Evolutionary conservation across 768 basidiomycete species (phyloP).

Genomic region (Epithele typhae): DNA sequence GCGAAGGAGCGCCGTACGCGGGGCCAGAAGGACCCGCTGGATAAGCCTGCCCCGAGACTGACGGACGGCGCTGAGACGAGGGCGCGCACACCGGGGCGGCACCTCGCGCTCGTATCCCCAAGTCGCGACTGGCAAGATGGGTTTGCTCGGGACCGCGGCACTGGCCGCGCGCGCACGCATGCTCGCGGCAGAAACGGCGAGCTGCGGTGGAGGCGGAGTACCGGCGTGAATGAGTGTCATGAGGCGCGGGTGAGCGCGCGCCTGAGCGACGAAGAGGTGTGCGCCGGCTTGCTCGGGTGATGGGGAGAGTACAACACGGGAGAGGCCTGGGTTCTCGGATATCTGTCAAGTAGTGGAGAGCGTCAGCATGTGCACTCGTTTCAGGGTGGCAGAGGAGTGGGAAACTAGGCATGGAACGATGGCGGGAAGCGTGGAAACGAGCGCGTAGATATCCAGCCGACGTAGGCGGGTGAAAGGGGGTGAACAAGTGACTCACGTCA

Average conservation of each 20-base stretch:
- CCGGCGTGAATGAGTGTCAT: conserved; percentile 51
- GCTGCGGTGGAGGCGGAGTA: conserved; percentile 30
- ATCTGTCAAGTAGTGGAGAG: conserved; percentile 11
- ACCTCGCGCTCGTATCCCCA: conserved; percentile 15
- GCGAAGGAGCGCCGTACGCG: no score
- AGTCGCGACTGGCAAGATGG: conserved; percentile 4
- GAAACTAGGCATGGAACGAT: neutral
- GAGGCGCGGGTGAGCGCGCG: conserved; percentile 36
- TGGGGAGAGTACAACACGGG: conserved; percentile 35
- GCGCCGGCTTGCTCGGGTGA: conserved; percentile 38
- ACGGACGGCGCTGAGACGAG: neutral
- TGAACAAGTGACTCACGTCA: conserved; percentile 29
- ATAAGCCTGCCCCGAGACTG: neutral
- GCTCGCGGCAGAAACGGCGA: neutral
- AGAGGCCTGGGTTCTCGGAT: conserved; percentile 40
- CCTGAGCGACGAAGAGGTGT: conserved; percentile 55
- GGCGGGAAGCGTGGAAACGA: neutral
- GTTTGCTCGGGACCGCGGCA: neutral
- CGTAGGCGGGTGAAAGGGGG: neutral
- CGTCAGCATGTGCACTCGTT: conserved; percentile 1
- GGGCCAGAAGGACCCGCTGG: neutral
- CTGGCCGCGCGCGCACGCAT: conserved; percentile 9
- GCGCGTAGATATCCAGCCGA: neutral
- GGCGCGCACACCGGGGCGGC: conserved; percentile 9
- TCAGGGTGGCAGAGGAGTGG: neutral